A percentile compares a stretch with the other conserved stretches of the same genome.
These are phyloP conservation scores for Solanum ahanhuiri DNA, from an alignment of 257 asterid species.

Conservation along the genomic window DNA sequence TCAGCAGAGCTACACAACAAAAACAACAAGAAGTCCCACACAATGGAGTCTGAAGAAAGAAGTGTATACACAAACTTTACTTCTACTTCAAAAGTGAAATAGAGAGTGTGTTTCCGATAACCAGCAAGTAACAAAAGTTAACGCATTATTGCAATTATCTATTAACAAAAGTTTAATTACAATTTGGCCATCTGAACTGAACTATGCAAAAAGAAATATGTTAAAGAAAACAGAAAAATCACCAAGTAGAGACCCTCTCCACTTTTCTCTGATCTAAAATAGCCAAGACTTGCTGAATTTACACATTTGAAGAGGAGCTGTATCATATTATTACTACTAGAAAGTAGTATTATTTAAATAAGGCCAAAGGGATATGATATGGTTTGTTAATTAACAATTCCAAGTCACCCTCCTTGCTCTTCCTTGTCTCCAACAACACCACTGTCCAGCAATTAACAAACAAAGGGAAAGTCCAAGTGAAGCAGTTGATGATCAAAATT, in stretches of 20 bases:
- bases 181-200: conserved; percentile 29
- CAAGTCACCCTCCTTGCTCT: not conserved
- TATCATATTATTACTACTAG: not conserved
- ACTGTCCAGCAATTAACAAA: not conserved
- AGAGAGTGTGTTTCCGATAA: not conserved
- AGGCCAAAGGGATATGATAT: not conserved
- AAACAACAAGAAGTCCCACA: not conserved
- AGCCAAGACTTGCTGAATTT: conserved; percentile 2
- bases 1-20: not conserved
- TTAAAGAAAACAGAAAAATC: not conserved
- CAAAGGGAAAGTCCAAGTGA: not conserved
- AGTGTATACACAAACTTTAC: not conserved
- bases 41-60: too few relatives aligned
- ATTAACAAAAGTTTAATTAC: conserved; percentile 48
- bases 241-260: not conserved
- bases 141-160: conserved; percentile 21
- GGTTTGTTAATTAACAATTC: not conserved
- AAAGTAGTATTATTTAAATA: not conserved
- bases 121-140: not conserved
- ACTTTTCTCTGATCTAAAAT: not conserved
- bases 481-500: not conserved
- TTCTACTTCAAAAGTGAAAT: too few relatives aligned
- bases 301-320: not conserved
- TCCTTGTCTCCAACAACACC: not conserved
- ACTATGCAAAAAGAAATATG: not conserved